A percentile compares a stretch with the other conserved stretches of the same genome.
These are phyloP conservation scores for Cupressus sempervirens DNA, from an alignment of 75 land plant species.

Conservation along the genomic window DNA sequence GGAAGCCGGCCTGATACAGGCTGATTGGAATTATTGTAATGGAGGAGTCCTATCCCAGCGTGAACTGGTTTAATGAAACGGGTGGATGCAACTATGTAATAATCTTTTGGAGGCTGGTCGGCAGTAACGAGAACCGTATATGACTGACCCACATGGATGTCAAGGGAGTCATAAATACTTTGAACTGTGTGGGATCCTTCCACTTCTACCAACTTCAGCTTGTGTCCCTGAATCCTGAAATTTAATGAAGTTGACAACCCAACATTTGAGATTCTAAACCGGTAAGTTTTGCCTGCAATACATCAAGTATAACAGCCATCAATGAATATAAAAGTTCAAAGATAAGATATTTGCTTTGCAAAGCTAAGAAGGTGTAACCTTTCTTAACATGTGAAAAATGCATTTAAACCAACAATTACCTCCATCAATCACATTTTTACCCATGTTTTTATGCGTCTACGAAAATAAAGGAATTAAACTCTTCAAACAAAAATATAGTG, in stretches of 20 bases:
- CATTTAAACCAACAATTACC: no score
- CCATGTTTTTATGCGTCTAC: no score
- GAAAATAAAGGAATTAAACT: no score
- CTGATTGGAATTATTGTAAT: conserved; percentile 42
- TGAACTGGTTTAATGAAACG: conserved; percentile 48
- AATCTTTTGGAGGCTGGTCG: conserved; percentile 48
- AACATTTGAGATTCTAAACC: conserved; percentile 71
- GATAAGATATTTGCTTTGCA: background rate
- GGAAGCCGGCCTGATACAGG: conserved; percentile 47
- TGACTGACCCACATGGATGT: conserved; percentile 79
- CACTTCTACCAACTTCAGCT: conserved; percentile 56
- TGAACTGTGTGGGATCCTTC: conserved; percentile 68
- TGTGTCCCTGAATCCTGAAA: conserved; percentile 67
- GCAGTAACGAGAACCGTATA: conserved; percentile 71
- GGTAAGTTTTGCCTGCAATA: conserved; percentile 65
- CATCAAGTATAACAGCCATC: conserved; percentile 2
- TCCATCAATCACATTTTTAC: no score
- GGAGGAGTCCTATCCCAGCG: conserved; percentile 40
- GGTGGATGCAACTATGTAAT: conserved; percentile 61
- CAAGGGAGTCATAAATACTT: conserved; percentile 41
- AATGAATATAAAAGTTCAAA: background rate
- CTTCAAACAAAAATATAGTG: no score
- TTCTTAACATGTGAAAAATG: no score
- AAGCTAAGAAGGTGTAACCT: background rate
- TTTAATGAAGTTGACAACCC: conserved; percentile 59